Percentiles rank a stretch among this genome's conserved stretches.
These are phyloP conservation scores for Penicillium sp. DNA, from an alignment of 2,329 filamentous ascomycete species.

Conservation along the genomic window DNA sequence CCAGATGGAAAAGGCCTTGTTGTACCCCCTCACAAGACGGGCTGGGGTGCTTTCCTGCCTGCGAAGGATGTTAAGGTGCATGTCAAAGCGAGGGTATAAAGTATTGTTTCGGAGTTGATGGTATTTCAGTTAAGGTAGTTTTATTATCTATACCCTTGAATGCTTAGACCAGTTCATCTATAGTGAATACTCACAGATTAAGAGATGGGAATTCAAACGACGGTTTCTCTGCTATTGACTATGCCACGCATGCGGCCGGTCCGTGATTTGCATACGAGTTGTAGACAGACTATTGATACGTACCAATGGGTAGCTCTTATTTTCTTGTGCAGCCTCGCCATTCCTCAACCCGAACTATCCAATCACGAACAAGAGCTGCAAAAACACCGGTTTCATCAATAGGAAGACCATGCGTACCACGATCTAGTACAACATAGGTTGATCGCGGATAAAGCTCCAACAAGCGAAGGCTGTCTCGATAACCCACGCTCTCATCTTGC, in stretches of 20 bases:
- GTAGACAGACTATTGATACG: too few species aligned
- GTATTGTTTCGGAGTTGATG: not conserved
- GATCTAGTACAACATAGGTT: slow-evolving; percentile 27
- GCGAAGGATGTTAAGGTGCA: slow-evolving; percentile 44
- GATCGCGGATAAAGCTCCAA: slow-evolving; percentile 29
- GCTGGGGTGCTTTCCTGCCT: slow-evolving; percentile 53
- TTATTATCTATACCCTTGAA: too few species aligned
- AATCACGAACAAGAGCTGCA: slow-evolving; percentile 29
- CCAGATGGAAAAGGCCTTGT: slow-evolving; percentile 48
- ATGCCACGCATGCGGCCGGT: too few species aligned
- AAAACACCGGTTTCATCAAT: slow-evolving; percentile 29
- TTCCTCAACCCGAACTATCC: slow-evolving; percentile 24
- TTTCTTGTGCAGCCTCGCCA: slow-evolving; percentile 13
- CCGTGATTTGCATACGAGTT: too few species aligned
- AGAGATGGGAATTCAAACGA: too few species aligned
- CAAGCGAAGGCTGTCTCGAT: slow-evolving; percentile 30
- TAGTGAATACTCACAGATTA: too few species aligned
- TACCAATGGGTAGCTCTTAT: too few species aligned
- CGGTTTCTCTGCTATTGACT: too few species aligned
- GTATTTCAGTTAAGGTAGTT: not conserved
- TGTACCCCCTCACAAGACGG: slow-evolving; percentile 52
- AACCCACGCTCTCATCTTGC: slow-evolving; percentile 29
- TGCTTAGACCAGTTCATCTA: too few species aligned
- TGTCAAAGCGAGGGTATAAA: not conserved
- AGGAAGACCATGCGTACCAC: slow-evolving; percentile 28